Base-by-base conservation (phyloP, 805 yeast species). In the Starmerella floris region DNA sequence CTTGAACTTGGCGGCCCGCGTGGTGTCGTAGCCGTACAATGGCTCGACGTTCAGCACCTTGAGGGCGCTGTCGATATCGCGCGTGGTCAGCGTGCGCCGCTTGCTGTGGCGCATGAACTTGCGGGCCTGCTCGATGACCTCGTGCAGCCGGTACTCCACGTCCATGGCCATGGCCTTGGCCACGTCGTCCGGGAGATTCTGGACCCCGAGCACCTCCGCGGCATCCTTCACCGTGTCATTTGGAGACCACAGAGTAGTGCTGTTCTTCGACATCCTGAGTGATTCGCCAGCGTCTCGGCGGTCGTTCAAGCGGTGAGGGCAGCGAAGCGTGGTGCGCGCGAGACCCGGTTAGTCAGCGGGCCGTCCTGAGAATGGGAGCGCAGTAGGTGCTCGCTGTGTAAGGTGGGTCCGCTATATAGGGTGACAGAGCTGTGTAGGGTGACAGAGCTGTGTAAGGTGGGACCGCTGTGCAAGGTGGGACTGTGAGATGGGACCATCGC, bases 131-230 rank as follows among this genome's bases (percentile, higher is more conserved):
- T 91, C 98, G 46, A 93, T 66, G 31, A 91, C 82, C 63, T 91
- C 97, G 60, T 88, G 88, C 51, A 91, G 83, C 49, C 98, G 73
- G 60, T 93, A 91, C 64, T 91, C 99, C n/a, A 91, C 93, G 59
- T 91, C 99, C 98, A 91, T 91, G 5, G 99, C 97, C 48, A 91
- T 66, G 49, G 91, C 83, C 57, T 84, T 83, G 37, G 95, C 81
- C 2, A 88, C 94, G 46, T 93, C 98, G 41, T 88, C 97, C 26
- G 83, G 82, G 37, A 91, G 66, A 31, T 61, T 62, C 3, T 69
- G 62, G 30, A 91, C 69, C 1, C 98, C 98, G 10, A 91, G 66
- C 2, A 84, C 73, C 58, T 91, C 98, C 0, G 96, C 95, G 15
- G 83, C 95, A 66, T 91, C 98, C 56, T 79, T 81, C 23, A 93